A percentile compares a stretch with the other conserved stretches of the same genome.
These are phyloP conservation scores for Cercospora sojina DNA, from an alignment of 2,329 filamentous ascomycete species.

Conservation along the genomic window DNA sequence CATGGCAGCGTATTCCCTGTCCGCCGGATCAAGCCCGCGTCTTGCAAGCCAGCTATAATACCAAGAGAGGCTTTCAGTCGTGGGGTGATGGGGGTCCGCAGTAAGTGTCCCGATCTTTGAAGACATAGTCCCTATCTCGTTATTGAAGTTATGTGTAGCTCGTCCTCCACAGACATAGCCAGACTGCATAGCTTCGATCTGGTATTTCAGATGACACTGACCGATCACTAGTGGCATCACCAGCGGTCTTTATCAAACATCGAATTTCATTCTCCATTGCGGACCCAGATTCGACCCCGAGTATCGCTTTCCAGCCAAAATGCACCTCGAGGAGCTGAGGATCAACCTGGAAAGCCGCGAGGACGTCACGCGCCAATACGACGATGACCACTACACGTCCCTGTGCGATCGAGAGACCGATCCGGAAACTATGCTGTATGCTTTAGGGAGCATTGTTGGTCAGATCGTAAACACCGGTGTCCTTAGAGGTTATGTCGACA, in stretches of 20 bases:
- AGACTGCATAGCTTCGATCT: background rate
- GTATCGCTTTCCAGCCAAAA: constrained; percentile 8
- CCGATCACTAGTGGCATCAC: constrained; percentile 14
- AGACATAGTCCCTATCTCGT: background rate
- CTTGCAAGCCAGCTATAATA: constrained; percentile 20
- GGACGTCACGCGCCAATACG: constrained; percentile 10
- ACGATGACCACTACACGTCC: constrained; percentile 16
- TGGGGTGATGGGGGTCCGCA: constrained; percentile 24
- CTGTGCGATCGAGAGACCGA: constrained; percentile 21
- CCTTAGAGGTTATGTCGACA: constrained; percentile 22
- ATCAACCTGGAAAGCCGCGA: constrained; percentile 20
- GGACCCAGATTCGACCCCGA: constrained; percentile 21
- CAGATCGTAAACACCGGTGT: constrained; percentile 21
- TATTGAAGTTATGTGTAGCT: background rate
- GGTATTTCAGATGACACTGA: background rate
- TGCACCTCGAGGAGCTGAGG: constrained; percentile 23
- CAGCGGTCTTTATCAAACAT: constrained; percentile 23
- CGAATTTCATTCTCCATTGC: constrained; percentile 27
- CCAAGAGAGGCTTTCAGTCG: constrained; percentile 16
- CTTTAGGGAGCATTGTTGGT: constrained; percentile 22
- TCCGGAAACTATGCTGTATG: constrained; percentile 20
- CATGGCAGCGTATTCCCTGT: constrained; percentile 25
- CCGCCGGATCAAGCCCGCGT: constrained; percentile 16
- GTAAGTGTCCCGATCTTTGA: background rate
- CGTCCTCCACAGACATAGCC: background rate